Conservation (phyloP, 2,329 filamentous ascomycete genomes). For the Fusarium fracticaudum region DNA sequence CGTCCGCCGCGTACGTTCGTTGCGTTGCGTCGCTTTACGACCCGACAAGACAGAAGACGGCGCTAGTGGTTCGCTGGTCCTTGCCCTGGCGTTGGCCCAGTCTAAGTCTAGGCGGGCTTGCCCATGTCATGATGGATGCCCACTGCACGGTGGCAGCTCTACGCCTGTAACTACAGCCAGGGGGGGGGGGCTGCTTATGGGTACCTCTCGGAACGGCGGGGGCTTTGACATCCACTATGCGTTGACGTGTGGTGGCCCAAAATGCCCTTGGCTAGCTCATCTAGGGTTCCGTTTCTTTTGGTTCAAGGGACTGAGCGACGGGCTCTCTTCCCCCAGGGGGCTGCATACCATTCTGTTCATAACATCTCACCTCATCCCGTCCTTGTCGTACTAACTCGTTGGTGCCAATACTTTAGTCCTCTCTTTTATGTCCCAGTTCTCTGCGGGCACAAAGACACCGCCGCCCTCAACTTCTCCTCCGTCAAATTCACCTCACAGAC, state of each 20-base stretch:
- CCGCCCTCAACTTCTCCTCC: constrained; percentile 58
- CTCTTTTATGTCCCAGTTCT: constrained; percentile 88
- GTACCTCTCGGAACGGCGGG: constrained; percentile 21
- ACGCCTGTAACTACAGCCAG: constrained; percentile 27
- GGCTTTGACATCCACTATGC: constrained; percentile 20
- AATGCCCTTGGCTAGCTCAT: constrained; percentile 26
- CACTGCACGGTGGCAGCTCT: constrained; percentile 5
- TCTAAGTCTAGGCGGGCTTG: constrained; percentile 9
- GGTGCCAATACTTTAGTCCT: constrained; percentile 66
- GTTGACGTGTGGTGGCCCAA: constrained; percentile 24
- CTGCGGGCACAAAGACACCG: constrained; percentile 59
- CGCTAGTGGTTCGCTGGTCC: constrained; percentile 23
- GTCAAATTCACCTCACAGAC: constrained; percentile 46
- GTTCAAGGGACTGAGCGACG: constrained; percentile 20
- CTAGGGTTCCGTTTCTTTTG: constrained; percentile 23
- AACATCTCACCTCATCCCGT: constrained; percentile 41
- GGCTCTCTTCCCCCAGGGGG: constrained; percentile 15
- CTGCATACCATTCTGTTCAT: constrained; percentile 36
- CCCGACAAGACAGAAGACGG: constrained; percentile 16
- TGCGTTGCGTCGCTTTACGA: constrained; percentile 4
- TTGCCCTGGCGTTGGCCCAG: constrained; percentile 1
- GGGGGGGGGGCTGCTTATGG: constrained; percentile 28
- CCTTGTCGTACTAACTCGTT: constrained; percentile 35
- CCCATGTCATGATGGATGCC: constrained; percentile 2
- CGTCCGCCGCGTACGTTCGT: constrained; percentile 1